Conservation (phyloP, 2,329 filamentous ascomycete species). For the Ophiostoma sp. region DNA sequence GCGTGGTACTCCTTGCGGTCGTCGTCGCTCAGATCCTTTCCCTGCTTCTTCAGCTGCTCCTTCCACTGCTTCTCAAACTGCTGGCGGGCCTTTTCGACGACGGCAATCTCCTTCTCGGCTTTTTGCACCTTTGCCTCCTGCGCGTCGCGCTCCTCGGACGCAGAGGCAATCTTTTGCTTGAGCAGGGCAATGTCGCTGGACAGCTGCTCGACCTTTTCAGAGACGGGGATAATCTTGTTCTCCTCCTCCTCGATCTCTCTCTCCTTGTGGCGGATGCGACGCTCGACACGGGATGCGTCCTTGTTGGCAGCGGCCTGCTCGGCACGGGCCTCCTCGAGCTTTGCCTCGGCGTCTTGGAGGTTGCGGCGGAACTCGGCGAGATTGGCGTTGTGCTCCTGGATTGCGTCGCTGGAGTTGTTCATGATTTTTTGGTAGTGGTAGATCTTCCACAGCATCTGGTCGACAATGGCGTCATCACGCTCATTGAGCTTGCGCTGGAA, state of each 20-base stretch:
- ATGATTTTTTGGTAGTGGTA: conserved; percentile 93
- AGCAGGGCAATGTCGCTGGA: conserved; percentile 64
- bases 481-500: conserved; percentile 89
- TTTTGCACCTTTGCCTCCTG: conserved; percentile 65
- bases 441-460: conserved; percentile 92
- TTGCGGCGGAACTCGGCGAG: conserved; percentile 87
- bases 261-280: conserved; percentile 77
- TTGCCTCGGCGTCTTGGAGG: conserved; percentile 75
- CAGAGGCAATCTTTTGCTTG: conserved; percentile 61
- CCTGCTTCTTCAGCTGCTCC: conserved; percentile 78
- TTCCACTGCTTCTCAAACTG: conserved; percentile 85
- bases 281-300: conserved; percentile 74
- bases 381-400: conserved; percentile 90
- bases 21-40: conserved; percentile 74
- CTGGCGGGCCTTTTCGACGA: conserved; percentile 82
- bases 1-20: conserved; percentile 87
- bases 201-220: conserved; percentile 84
- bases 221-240: conserved; percentile 78
- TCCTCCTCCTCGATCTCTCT: conserved; percentile 81
- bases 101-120: conserved; percentile 71
- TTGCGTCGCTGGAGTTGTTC: conserved; percentile 83
- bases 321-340: conserved; percentile 73
- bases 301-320: conserved; percentile 74
- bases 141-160: conserved; percentile 69
- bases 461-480: conserved; percentile 83